Conservation (phyloP, 306 rosid genomes). For the Vigna trinervia region DNA sequence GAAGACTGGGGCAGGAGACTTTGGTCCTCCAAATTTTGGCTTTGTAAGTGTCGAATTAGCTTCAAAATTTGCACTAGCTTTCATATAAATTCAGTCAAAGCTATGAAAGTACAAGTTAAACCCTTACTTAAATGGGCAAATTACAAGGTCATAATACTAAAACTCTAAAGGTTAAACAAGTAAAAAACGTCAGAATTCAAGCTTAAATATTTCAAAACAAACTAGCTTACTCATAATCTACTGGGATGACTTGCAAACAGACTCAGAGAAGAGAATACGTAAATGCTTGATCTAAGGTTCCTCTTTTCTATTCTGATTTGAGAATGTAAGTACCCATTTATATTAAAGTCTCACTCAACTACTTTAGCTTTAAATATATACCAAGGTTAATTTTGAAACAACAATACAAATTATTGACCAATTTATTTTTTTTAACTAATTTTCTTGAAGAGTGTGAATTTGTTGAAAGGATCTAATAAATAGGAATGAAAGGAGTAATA, state of each 20-base stretch:
- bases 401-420: no score
- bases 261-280: not conserved
- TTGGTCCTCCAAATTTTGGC: conserved; percentile 97
- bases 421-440: no score
- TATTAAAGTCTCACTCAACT: no score
- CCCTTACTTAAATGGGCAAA: not conserved
- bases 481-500: not conserved
- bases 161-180: not conserved
- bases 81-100: conserved; percentile 22
- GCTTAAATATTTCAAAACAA: not conserved
- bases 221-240: not conserved
- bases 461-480: no score
- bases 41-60: conserved; percentile 67
- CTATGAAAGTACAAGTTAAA: not conserved
- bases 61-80: conserved; percentile 19
- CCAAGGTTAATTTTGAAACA: no score
- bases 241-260: not conserved
- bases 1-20: conserved; percentile 94
- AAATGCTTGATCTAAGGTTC: no score
- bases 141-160: not conserved
- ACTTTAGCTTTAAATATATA: no score
- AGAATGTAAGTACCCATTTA: no score
- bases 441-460: no score
- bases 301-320: no score
- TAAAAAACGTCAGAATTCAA: not conserved